Evolutionary conservation across 768 basidiomycete genomes (phyloP).

Genomic region (Holtermannia corniformis): DNA sequence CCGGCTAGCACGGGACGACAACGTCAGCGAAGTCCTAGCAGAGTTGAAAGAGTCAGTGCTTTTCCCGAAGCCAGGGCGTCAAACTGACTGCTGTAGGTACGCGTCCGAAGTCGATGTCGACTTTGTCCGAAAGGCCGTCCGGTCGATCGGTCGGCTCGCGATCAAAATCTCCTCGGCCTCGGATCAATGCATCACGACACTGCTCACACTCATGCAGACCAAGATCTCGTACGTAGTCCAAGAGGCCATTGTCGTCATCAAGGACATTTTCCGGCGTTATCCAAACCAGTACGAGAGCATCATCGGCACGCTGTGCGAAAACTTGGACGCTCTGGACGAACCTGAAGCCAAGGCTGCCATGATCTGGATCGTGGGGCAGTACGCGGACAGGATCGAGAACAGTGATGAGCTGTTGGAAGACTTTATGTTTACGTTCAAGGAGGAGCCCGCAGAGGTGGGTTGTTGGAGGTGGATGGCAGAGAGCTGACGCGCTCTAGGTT

Average conservation of each 20-base stretch:
- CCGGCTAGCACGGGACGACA: conserved; percentile 86
- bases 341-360: conserved; percentile 95
- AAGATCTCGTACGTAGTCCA: conserved; percentile 95
- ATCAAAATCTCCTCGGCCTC: conserved; percentile 90
- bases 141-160: conserved; percentile 93
- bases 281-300: conserved; percentile 95
- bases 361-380: conserved; percentile 97
- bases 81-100: conserved; percentile 51
- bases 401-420: conserved; percentile 93
- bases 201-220: conserved; percentile 79
- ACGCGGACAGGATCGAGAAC: conserved; percentile 89
- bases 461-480: not conserved
- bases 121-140: conserved; percentile 93
- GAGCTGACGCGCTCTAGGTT: conserved; percentile 50
- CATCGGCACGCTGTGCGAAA: conserved; percentile 84
- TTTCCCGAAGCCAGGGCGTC: not conserved
- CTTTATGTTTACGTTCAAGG: conserved; percentile 73
- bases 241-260: conserved; percentile 93
- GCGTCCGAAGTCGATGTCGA: conserved; percentile 97
- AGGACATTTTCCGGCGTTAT: conserved; percentile 94
- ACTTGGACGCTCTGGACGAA: conserved; percentile 84
- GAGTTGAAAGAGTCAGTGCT: conserved; percentile 81
- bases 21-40: conserved; percentile 80
- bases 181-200: conserved; percentile 76
- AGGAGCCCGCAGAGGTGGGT: conserved; percentile 83